phyloP scores from a whole-genome alignment of 2,329 filamentous ascomycete genomes.

The Teratosphaeria zuluensis region DNA sequence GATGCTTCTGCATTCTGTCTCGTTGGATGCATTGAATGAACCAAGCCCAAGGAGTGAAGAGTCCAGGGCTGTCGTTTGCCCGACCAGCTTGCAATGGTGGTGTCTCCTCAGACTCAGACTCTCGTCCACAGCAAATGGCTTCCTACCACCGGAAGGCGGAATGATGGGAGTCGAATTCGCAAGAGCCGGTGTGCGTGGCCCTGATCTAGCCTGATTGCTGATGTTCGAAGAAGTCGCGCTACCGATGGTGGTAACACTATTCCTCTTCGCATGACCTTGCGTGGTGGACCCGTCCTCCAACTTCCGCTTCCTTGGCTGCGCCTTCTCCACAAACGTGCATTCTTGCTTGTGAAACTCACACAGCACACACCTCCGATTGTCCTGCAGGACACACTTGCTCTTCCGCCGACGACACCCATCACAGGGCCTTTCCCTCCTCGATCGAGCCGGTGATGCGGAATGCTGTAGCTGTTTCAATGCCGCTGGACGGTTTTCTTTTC shows the following conservation, averaged over 20 bases:
- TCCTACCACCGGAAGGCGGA: conserved; percentile 12
- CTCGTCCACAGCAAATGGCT: conserved; percentile 32
- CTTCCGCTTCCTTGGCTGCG: conserved; percentile 71
- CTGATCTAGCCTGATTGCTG: neutral
- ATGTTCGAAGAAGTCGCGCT: neutral
- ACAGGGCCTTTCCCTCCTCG: conserved; percentile 40
- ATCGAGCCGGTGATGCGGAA: conserved; percentile 15
- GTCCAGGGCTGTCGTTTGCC: conserved; percentile 73
- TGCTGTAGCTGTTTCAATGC: conserved; percentile 24
- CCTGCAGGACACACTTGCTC: conserved; percentile 68
- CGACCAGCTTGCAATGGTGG: conserved; percentile 74
- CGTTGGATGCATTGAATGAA: conserved; percentile 69
- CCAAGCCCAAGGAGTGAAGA: conserved; percentile 74
- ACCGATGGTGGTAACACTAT: neutral
- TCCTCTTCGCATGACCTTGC: conserved; percentile 17
- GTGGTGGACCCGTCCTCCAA: conserved; percentile 45
- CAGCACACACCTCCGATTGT: conserved; percentile 61
- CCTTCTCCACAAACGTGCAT: conserved; percentile 69
- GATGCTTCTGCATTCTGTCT: conserved; percentile 56
- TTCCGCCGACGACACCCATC: conserved; percentile 67
- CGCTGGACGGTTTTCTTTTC: conserved; percentile 32
- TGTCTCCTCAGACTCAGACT: conserved; percentile 64
- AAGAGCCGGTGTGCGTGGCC: neutral
- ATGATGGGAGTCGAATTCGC: conserved; percentile 2
- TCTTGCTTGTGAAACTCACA: conserved; percentile 71